Base-by-base conservation (phyloP, 768 basidiomycete genomes). In the Antrodiella citrinella region DNA sequence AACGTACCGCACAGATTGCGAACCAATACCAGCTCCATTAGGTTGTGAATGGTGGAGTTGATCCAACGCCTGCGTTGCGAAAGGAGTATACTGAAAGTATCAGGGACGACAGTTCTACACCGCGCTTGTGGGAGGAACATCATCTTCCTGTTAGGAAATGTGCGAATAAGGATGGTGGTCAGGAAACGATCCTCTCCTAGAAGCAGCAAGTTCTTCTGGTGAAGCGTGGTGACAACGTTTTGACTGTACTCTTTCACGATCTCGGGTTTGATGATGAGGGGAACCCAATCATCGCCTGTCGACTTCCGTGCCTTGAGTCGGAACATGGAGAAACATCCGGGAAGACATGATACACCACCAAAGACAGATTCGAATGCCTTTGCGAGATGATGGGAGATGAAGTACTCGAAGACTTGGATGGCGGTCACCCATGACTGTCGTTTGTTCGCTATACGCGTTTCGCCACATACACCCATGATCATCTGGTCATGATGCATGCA, bases 261-360 rank as follows among this genome's bases (percentile, higher is more conserved):
- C 67, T 96, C 91, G 15, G 94, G 94, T 62, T 97, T 96, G 66
- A 89, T 82, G 62, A 99, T 89, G 54, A 99, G 81, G 3, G 96
- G 96, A 20, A 99, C 77, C 96, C 96, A 99, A 61, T 99, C 96
- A 54, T 94, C 91, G 47, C 93, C 94, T 19, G 77, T 76, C 15
- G 78, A 65, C 62, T 86, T 91, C 48, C 96, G 80, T 5, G 93
- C 94, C 67, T 99, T 99, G 63, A 99, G 75, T 47, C 96, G 78
- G 70, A 98, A 98, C 95, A 99, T 99, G 47, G 93, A 96, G 72
- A 99, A 99, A 68, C 96, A 99, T n/a, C 96, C 96, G 0, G 96
- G 96, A 23, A 98, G 74, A 73, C 96, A 99, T 11, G 96, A 93
- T 51, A 99, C 96, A 80, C 96, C 96, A 62, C 96, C 96, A 61